Conservation (phyloP, 2,329 filamentous ascomycete species). For the Aspergillus proliferans region DNA sequence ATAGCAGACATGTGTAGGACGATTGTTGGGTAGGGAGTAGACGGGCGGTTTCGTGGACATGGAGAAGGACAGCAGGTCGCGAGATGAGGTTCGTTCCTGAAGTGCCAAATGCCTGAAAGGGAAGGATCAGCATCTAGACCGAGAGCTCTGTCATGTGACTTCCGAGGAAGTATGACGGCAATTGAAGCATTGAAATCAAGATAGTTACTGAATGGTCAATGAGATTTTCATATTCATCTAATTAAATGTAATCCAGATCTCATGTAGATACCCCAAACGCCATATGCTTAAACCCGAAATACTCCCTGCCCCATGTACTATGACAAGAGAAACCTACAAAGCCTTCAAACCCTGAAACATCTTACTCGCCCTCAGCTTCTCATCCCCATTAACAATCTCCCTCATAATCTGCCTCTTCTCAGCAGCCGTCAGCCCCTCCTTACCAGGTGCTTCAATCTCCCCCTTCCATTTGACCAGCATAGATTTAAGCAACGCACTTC, state of each 20-base stretch:
- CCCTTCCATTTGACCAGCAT: conserved; percentile 81
- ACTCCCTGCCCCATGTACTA: background rate
- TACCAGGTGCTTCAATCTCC: conserved; percentile 57
- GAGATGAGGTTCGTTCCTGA: background rate
- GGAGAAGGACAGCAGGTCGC: background rate
- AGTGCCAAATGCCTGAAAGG: background rate
- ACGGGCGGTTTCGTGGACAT: background rate
- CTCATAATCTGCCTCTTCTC: conserved; percentile 74
- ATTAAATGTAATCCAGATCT: no score
- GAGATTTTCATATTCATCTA: no score
- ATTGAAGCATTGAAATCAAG: background rate
- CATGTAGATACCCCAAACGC: no score
- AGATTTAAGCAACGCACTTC: conserved; percentile 76
- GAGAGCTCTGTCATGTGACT: background rate
- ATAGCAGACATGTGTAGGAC: background rate
- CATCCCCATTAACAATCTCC: conserved; percentile 69
- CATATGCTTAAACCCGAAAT: background rate
- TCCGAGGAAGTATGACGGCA: background rate
- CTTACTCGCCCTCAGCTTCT: conserved; percentile 55
- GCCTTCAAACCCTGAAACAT: conserved; percentile 45
- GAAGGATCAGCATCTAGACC: background rate
- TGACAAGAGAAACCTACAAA: conserved; percentile 25
- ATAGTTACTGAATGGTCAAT: background rate
- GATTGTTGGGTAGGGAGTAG: no score
- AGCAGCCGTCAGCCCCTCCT: conserved; percentile 55